A percentile compares a stretch with the other conserved stretches of the same genome.
Conservation (phyloP, 2,329 filamentous ascomycete genomes). For the Talaromyces sp. region DNA sequence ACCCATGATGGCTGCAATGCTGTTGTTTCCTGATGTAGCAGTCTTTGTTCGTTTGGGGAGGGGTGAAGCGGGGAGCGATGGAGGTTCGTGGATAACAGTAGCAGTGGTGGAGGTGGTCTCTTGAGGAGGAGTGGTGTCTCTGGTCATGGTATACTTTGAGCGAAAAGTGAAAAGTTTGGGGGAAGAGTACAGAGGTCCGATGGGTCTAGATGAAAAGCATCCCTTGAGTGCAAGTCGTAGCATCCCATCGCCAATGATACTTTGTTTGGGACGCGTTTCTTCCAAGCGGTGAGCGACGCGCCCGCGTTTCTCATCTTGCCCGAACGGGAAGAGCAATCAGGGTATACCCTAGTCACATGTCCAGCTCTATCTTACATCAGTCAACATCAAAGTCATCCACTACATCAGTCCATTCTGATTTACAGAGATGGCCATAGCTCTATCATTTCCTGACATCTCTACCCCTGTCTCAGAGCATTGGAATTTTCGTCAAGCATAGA, state of each 20-base stretch:
- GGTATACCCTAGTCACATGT: constrained; percentile 16
- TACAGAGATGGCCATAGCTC: not conserved
- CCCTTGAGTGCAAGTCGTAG: constrained; percentile 6
- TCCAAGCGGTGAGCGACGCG: constrained; percentile 15
- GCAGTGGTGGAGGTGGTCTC: constrained; percentile 25
- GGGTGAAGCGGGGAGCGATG: constrained; percentile 66
- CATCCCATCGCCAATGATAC: constrained; percentile 2
- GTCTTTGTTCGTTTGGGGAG: constrained; percentile 74
- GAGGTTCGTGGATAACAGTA: constrained; percentile 42
- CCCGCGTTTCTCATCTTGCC: constrained; percentile 11
- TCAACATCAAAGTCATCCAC: too few species aligned
- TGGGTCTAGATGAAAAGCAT: constrained; percentile 2
- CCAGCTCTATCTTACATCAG: not conserved
- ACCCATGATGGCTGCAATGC: constrained; percentile 24
- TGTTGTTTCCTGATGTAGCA: constrained; percentile 35
- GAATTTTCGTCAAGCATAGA: not conserved
- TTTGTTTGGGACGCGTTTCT: constrained; percentile 15
- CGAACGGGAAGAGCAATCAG: constrained; percentile 1
- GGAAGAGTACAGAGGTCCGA: not conserved
- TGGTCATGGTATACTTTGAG: constrained; percentile 38
- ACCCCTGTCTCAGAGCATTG: too few species aligned
- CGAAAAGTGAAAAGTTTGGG: not conserved
- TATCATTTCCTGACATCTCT: not conserved
- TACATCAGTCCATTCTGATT: not conserved
- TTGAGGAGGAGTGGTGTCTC: constrained; percentile 39